Percentiles rank a stretch among this genome's conserved stretches.
These are phyloP conservation scores for Chytriomyces sp. DNA, from an alignment of 192 early-diverging fungal species.

Conservation along the genomic window DNA sequence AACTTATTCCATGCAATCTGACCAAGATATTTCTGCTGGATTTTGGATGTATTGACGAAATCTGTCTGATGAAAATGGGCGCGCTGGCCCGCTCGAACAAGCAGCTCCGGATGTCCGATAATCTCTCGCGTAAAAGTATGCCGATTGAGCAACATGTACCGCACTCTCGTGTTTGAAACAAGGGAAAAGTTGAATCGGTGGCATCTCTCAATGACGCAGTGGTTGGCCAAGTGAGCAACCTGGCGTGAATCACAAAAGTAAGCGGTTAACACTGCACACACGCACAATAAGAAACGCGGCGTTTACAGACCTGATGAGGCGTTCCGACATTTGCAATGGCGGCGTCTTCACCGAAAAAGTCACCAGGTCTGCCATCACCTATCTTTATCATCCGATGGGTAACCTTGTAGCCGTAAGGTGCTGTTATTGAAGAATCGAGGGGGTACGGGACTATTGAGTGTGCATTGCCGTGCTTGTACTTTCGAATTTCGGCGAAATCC, in stretches of 20 bases:
- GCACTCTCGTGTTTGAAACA: constrained; percentile 20
- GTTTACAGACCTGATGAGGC: constrained; percentile 14
- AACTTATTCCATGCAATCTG: constrained; percentile 12
- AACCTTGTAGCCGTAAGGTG: constrained; percentile 9
- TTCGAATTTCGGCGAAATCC: constrained; percentile 13
- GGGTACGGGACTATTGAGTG: constrained; percentile 14
- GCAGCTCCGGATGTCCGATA: constrained; percentile 6
- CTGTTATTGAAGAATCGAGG: neutral
- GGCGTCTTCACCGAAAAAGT: constrained; percentile 32
- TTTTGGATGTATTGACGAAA: constrained; percentile 3
- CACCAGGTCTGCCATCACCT: neutral
- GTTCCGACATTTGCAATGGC: constrained; percentile 36
- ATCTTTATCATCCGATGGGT: constrained; percentile 4
- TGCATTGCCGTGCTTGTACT: constrained; percentile 3
- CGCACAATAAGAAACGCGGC: neutral
- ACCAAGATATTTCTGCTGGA: constrained; percentile 21
- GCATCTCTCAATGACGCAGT: neutral
- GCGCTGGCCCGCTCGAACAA: constrained; percentile 10
- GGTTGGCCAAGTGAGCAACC: neutral
- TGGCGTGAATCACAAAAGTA: neutral
- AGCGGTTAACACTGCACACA: neutral
- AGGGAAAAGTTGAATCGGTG: constrained; percentile 23
- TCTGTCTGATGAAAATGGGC: neutral
- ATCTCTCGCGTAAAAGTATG: constrained; percentile 16
- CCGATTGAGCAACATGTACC: constrained; percentile 17